These are phyloP conservation scores for Torrubiellomyces zombiae DNA, from an alignment of 2,329 filamentous ascomycete species.

Conservation along the genomic window DNA sequence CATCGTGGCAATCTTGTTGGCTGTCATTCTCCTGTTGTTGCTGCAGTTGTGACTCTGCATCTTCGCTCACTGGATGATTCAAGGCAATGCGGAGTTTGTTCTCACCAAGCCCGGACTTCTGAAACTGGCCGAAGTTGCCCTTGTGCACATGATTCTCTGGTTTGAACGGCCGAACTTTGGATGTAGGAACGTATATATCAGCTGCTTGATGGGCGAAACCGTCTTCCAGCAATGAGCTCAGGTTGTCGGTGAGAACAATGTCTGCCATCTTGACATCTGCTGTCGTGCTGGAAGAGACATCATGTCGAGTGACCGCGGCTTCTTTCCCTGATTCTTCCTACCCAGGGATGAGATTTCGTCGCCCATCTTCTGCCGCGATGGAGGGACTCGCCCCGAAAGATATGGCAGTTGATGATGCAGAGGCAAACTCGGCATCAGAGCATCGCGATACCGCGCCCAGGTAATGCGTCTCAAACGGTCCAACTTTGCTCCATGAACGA, in stretches of 20 bases:
- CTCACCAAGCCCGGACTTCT: not conserved
- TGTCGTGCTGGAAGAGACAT: not conserved
- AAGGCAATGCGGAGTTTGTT: not conserved
- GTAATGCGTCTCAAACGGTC: constrained; percentile 5
- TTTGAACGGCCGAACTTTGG: constrained; percentile 9
- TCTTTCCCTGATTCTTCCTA: not conserved
- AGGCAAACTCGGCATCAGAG: constrained; percentile 1
- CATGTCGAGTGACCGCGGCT: not conserved
- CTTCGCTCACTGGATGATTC: not conserved
- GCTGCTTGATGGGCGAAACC: not conserved
- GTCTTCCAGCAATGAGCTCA: not conserved
- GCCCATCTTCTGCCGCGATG: not conserved
- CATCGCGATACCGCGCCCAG: not conserved
- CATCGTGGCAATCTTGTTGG: no score
- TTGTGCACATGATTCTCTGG: constrained; percentile 4
- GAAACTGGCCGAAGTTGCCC: not conserved
- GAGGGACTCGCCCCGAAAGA: not conserved
- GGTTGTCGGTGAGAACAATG: no score
- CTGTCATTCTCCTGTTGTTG: no score
- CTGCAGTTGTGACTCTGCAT: no score
- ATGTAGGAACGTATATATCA: constrained; percentile 5
- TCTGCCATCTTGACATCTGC: not conserved
- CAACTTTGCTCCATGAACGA: constrained; percentile 6
- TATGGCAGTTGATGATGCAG: constrained; percentile 4
- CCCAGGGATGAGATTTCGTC: not conserved